Evolutionary conservation across 2,329 filamentous ascomycete species (phyloP), one percentile per base, ranked within the genome.

Genomic region (Esteya vermicola): DNA sequence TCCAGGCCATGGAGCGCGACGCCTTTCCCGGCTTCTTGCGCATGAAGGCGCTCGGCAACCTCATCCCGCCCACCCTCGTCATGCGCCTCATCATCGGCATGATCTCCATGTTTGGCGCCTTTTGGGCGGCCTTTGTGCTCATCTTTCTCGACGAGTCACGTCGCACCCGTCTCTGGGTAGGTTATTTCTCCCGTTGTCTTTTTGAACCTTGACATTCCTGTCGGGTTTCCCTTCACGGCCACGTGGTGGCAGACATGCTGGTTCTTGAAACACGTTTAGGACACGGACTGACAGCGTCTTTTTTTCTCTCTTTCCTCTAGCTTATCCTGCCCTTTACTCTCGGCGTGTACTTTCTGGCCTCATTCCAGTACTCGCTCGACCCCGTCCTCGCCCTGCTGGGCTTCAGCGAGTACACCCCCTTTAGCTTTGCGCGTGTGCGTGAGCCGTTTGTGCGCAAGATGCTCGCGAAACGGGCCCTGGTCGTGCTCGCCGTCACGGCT

Each of bases 1-100:
- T 96, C 60, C 93, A 98, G 62, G 93, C 93, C 26, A 98, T 98
- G 91, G 93, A 98, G 63, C 77, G 93, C 41, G 91, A 98, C 63
- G 91, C 93, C n/a, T 98, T 94, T 57, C 91, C 93, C 1, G 89
- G 89, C 1, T 98, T 98, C 61, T 69, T 98, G 43, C 75, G 89
- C 54, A 85, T 85, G 63, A 96, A 96, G 63, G 91, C 91, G 3
- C 69, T 98, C 20, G 93, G 93, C 44, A 98, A 98, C 54, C 71
- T 98, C 13, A 89, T 98, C 22, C 91, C 89, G 4, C 77, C 89
- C 14, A 93, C 85, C 35, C 79, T 93, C 49, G 76, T 96, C 54
- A 70, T 93, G 50, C 75, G 91, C 40, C 66, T 96, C 38, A 85
- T 93, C 34, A 57, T 94, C 49, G 91, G 89, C 27, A 70, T 98